These are phyloP conservation scores for Allium sativum DNA, from an alignment of 106 monocot species.

Conservation along the genomic window DNA sequence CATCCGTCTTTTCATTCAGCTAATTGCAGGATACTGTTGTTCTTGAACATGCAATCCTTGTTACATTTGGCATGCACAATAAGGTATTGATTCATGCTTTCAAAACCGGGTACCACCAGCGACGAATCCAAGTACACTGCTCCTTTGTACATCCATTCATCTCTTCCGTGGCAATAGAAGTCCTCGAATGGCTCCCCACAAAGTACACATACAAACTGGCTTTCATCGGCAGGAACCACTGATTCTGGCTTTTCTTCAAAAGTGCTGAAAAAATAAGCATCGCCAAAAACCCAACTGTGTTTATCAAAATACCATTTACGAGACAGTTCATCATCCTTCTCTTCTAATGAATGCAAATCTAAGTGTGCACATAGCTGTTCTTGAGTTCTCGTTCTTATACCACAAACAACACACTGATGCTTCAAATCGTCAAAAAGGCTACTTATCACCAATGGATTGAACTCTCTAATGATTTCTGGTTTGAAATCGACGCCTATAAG, in stretches of 20 bases:
- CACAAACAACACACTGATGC: slow-evolving; percentile 59
- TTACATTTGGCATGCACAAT: slow-evolving; percentile 81
- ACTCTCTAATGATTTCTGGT: slow-evolving; percentile 49
- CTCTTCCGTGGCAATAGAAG: slow-evolving; percentile 45
- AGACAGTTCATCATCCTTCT: slow-evolving; percentile 20
- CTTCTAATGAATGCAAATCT: slow-evolving; percentile 41
- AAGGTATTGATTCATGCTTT: slow-evolving; percentile 3
- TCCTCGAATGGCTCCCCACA: slow-evolving; percentile 96
- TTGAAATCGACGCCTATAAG: slow-evolving; percentile 62
- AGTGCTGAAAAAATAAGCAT: neutral
- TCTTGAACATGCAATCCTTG: slow-evolving; percentile 8
- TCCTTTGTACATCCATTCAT: slow-evolving; percentile 92
- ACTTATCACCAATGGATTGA: slow-evolving; percentile 49
- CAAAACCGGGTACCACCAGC: slow-evolving; percentile 6
- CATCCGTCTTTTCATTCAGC: neutral
- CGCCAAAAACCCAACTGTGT: slow-evolving; percentile 22
- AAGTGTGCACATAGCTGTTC: slow-evolving; percentile 41
- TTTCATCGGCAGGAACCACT: slow-evolving; percentile 92
- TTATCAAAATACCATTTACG: slow-evolving; percentile 51
- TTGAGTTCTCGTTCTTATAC: slow-evolving; percentile 37
- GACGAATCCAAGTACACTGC: slow-evolving; percentile 39
- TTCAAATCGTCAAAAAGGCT: slow-evolving; percentile 51
- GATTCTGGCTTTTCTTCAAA: slow-evolving; percentile 21
- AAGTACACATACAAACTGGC: slow-evolving; percentile 64
- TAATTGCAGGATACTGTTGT: neutral